Evolutionary conservation across 2,329 filamentous ascomycete genomes (phyloP), one percentile per base, ranked within the genome.

Genomic region (Metarhizium sp.): DNA sequence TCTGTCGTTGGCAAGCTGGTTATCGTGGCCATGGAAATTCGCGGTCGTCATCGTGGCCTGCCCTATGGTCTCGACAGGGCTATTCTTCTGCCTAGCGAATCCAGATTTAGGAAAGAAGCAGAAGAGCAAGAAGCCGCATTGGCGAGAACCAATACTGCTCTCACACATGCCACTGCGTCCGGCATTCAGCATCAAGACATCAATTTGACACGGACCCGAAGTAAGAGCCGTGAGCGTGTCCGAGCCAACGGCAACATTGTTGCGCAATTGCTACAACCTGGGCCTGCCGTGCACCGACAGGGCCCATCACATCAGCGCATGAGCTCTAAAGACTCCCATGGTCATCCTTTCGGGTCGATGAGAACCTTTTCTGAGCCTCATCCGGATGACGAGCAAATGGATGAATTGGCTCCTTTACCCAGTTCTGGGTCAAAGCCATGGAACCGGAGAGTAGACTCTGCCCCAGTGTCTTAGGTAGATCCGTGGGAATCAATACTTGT

Each of bases 1-100:
- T 82, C 79, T 13, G 79, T 85, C 0, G 71, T 95, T 69, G 90
- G 66, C 70, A 88, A 87, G 64, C 77, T 88, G 2, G 78, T 87
- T 60, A 82, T 87, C 53, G 78, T 87, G 56, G 82, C 82, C 34
- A 86, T 87, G 82, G 80, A 85, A 71, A 80, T 87, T 55, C 84
- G 85, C 68, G 85, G 85, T 6, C 80, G 85, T 2, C 85, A 87
- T 63, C 81, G 85, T 66, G 85, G 84, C 54, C 71, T 88, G 4
- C 85, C 85, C 0, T 87, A 87, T 62, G 82, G 82, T 3, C 76
- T 86, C 2, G 81, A 84, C 62, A 75, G 80, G n/a, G 81, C 81
- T 49, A 79, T 84, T 10, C 71, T 84, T 10, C 69, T 84, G 16
- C 80, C 81, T 4, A 81, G 77, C 64, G 80, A 84, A 62, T 69